Evolutionary conservation across 352 stramenopile species (phyloP).

Genomic region (Pythium phragmitis): DNA sequence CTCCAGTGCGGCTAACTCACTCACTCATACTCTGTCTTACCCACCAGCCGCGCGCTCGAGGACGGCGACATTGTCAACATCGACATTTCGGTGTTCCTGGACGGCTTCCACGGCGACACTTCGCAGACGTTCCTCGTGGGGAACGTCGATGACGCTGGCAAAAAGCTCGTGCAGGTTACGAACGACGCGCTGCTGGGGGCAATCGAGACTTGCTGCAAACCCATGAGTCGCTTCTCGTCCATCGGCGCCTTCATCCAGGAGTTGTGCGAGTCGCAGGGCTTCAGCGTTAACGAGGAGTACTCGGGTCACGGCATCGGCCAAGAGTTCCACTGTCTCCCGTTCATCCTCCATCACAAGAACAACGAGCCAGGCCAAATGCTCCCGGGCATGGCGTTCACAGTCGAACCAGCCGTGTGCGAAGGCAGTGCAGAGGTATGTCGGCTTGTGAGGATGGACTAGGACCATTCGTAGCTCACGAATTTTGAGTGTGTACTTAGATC

Average conservation of each 20-base stretch:
- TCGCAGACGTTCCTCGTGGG: constrained; percentile 96
- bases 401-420: constrained; percentile 97
- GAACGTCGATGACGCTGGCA: constrained; percentile 83
- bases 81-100: constrained; percentile 93
- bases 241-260: constrained; percentile 94
- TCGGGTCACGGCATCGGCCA: constrained; percentile 95
- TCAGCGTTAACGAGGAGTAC: constrained; percentile 91
- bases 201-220: constrained; percentile 90
- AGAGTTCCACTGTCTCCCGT: constrained; percentile 95
- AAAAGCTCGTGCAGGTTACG: constrained; percentile 89
- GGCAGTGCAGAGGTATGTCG: constrained; percentile 69
- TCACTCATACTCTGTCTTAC: background rate
- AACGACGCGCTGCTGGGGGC: constrained; percentile 79
- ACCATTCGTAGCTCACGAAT: background rate
- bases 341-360: constrained; percentile 92
- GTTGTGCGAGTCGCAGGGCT: constrained; percentile 74
- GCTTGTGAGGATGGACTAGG: background rate
- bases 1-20: background rate
- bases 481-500: constrained; percentile 40
- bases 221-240: constrained; percentile 90
- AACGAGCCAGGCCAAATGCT: constrained; percentile 76
- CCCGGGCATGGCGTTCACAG: constrained; percentile 97
- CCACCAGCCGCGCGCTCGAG: constrained; percentile 60
- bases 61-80: constrained; percentile 97
- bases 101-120: constrained; percentile 98